These are phyloP conservation scores for Fusarium chaquense DNA, from an alignment of 2,329 filamentous ascomycete genomes.

Conservation along the genomic window DNA sequence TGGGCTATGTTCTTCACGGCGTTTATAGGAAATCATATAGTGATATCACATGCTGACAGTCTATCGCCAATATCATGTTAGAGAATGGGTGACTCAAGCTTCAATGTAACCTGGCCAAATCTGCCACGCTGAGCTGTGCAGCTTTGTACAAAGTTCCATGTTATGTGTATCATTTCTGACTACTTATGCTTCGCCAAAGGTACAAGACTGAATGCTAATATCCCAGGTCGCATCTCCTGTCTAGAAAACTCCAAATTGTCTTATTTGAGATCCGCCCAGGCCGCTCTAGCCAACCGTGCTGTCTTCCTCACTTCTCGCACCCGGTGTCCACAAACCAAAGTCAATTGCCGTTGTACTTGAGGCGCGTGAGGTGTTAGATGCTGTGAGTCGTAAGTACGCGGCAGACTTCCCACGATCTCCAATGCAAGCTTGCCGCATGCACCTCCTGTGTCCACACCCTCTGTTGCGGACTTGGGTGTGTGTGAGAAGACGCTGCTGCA, in stretches of 20 bases:
- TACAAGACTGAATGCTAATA: neutral
- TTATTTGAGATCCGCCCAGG: conserved; percentile 60
- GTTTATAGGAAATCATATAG: conserved; percentile 36
- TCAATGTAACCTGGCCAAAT: neutral
- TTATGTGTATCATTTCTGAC: conserved; percentile 4
- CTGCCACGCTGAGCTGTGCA: neutral
- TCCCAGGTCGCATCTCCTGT: conserved; percentile 16
- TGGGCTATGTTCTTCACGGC: conserved; percentile 29
- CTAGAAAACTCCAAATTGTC: conserved; percentile 17
- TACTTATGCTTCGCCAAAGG: conserved; percentile 9
- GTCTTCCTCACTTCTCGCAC: conserved; percentile 65
- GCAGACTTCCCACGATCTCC: conserved; percentile 61
- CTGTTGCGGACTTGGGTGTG: conserved; percentile 43
- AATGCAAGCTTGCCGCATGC: conserved; percentile 62
- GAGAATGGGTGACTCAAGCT: neutral
- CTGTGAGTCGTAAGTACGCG: conserved; percentile 61
- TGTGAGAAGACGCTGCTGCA: conserved; percentile 56
- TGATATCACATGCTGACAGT: conserved; percentile 13
- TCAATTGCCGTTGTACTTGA: conserved; percentile 61
- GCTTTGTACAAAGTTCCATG: conserved; percentile 2
- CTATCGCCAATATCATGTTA: conserved; percentile 2
- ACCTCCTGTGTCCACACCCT: conserved; percentile 43
- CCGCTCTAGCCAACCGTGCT: conserved; percentile 62
- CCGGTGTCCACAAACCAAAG: conserved; percentile 64
- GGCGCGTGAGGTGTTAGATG: conserved; percentile 59